Evolutionary conservation across 2,329 filamentous ascomycete genomes (phyloP), one percentile per base, ranked within the genome.

Genomic region (Teratosphaeriaceae sp.): DNA sequence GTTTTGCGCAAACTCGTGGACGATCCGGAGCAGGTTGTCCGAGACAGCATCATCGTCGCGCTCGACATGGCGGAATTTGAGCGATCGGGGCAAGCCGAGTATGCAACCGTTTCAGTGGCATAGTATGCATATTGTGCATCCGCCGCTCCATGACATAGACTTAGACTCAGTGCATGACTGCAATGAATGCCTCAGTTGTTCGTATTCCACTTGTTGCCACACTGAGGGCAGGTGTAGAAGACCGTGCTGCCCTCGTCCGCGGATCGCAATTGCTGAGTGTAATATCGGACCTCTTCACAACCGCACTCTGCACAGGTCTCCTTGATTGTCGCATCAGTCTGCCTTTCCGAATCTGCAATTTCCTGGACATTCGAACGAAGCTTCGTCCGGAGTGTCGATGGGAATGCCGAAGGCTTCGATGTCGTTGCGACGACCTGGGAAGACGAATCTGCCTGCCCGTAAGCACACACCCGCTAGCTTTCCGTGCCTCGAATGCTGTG

Each of bases 41-140:
- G 88, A 46, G 92, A 98, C 62, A 97, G 90, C 65, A 82, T 95
- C 29, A 80, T 96, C 56, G 92, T 98, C 43, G 92, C 92, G 34
- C 74, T 98, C 53, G 92, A 98, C 65, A 98, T 98, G 88, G 92
- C 89, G 9, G 90, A 96, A 61, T 96, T 88, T 60, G 92, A 98
- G 73, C 88, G 85, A 72, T 85, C 81, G 54, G 85, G 86, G 31
- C 80, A 95, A 66, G 71, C 80, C 23, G 89, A 98, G 63, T 98
- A 98, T 72, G 92, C 92, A 36, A 76, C 95, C 59, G 83, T 97
- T 53, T 90, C 89, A 16, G 51, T 58, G 21, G 49, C 47, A 40
- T 43, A 44, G 26, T 55, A 49, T 39, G 49, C 47, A 16, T 9
- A 16, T 9, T 12, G 55, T 52, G 41, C 54, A 43, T 21, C 35